A percentile compares a stretch with the other conserved stretches of the same genome.
Conservation (phyloP, 1,284 basidiomycete species). For the Polyporus tsugae region DNA sequence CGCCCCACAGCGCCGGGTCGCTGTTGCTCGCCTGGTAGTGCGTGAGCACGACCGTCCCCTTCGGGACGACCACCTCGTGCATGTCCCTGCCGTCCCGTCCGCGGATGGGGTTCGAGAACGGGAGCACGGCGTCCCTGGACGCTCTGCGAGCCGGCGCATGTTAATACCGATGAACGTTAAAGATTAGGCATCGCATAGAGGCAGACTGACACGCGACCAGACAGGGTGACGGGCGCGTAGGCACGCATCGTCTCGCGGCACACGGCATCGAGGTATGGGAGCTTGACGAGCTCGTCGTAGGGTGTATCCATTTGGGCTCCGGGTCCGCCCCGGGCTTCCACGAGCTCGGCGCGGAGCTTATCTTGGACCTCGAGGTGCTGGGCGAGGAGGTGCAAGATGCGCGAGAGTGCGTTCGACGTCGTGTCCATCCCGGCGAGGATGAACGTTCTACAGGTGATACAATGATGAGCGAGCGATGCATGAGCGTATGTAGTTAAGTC, state of each 20-base stretch:
- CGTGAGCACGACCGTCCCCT: slow-evolving; percentile 6
- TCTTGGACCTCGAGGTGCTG: slow-evolving; percentile 4
- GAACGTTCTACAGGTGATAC: slow-evolving; percentile 9
- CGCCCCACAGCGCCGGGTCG: slow-evolving; percentile 8
- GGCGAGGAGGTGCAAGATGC: slow-evolving; percentile 21
- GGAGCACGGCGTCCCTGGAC: slow-evolving; percentile 7
- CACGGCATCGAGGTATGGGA: slow-evolving; percentile 61
- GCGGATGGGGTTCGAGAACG: slow-evolving; percentile 9
- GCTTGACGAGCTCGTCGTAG: slow-evolving; percentile 23
- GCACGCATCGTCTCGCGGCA: slow-evolving; percentile 41
- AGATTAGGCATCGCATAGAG: neutral
- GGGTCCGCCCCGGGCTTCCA: slow-evolving; percentile 36
- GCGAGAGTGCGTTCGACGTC: slow-evolving; percentile 16
- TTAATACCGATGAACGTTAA: too few relatives aligned
- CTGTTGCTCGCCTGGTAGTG: slow-evolving; percentile 11
- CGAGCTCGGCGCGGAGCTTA: slow-evolving; percentile 7
- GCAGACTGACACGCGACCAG: slow-evolving; percentile 1
- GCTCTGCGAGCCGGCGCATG: neutral
- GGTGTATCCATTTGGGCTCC: slow-evolving; percentile 2
- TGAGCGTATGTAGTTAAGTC: neutral
- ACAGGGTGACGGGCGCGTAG: slow-evolving; percentile 49
- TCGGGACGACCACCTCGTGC: slow-evolving; percentile 7
- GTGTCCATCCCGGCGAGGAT: slow-evolving; percentile 22
- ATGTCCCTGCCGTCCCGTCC: slow-evolving; percentile 6
- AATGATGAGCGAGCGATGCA: neutral